Evolutionary conservation across 2,329 filamentous ascomycete genomes (phyloP).

Genomic region (Atkinsonella texensis): DNA sequence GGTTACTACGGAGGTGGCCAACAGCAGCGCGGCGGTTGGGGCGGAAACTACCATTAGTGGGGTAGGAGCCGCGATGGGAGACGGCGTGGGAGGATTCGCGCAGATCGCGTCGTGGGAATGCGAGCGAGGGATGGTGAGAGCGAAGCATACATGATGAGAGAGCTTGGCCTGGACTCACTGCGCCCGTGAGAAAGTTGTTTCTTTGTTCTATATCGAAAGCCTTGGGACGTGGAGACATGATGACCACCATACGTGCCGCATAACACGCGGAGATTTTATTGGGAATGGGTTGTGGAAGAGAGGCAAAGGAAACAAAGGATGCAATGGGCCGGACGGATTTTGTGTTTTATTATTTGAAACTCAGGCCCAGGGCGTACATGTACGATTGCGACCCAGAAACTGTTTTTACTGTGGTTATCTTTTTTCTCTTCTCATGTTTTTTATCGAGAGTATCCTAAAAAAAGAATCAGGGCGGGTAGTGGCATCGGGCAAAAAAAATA

Average conservation of each 20-base stretch:
- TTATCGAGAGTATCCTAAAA: constrained; percentile 20
- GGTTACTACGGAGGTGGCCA: constrained; percentile 34
- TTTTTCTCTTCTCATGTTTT: constrained; percentile 10
- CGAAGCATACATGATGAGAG: constrained; percentile 8
- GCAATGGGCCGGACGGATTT: constrained; percentile 7
- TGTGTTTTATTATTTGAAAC: constrained; percentile 6
- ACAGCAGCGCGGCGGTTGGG: constrained; percentile 43
- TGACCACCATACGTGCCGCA: constrained; percentile 16
- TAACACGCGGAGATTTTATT: constrained; percentile 4
- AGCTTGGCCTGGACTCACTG: constrained; percentile 9
- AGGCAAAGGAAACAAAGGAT: constrained; percentile 2
- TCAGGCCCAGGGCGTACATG: constrained; percentile 18
- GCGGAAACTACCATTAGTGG: constrained; percentile 44
- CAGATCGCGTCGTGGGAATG: constrained; percentile 2
- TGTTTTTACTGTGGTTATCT: constrained; percentile 13
- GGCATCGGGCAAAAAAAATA: constrained; percentile 11
- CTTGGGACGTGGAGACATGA: constrained; percentile 19
- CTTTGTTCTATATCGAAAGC: constrained; percentile 11
- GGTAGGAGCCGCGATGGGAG: constrained; percentile 19
- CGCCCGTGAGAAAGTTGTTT: constrained; percentile 6
- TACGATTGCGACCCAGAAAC: constrained; percentile 21
- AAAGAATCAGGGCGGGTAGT: constrained; percentile 16
- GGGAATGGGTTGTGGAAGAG: constrained; percentile 5
- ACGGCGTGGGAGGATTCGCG: constrained; percentile 9
- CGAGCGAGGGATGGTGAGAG: constrained; percentile 1